Evolutionary conservation across 2,329 filamentous ascomycete genomes (phyloP), one percentile per base, ranked within the genome.

Genomic region (Parastagonospora avenae): DNA sequence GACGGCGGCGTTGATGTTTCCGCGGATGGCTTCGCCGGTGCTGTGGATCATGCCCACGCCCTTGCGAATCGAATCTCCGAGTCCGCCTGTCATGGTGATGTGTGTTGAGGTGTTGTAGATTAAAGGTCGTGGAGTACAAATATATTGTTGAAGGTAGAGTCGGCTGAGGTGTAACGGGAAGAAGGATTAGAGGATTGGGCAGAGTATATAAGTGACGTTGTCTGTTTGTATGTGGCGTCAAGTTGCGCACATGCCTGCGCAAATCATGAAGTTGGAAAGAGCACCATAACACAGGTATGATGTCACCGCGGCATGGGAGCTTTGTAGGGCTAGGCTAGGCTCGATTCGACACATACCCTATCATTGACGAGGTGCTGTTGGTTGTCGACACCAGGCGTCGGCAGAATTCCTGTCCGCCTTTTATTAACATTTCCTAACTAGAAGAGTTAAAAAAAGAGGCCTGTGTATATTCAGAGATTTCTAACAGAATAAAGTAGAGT

Each of bases 1-100:
- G 37, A 70, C 60, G 28, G 67, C 61, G 4, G 70, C 66, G 46
- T 74, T 74, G 49, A 74, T 55, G 40, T 72, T 71, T 38, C 72
- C 73, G 5, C 73, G 71, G 45, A 75, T 66, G 12, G 69, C 70
- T 55, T 75, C 72, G 37, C 73, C 73, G 15, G 69, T 64, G 32
- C 73, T 72, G 38, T 75, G 73, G 28, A 74, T 53, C 47, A 68
- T 58, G 10, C 67, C 63, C 15, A 70, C 66, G 9, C 70, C 70
- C 46, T 73, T 70, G 43, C 66, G 67, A 31, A 74, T 53, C 12
- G 67, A 63, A 36, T 63, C 62, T 47, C 70, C 69, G 15, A 70
- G 47, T 24, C 58, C 55, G 44, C 54, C 56, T 24, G 65, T 54
- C 64, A 72, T 72, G 4, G 48, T 58, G 33, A 24, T 40, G 44